Evolutionary conservation across 73 alveolate species (phyloP), one percentile per base, ranked within the genome.

Genomic region (Blepharisma japonicum): DNA sequence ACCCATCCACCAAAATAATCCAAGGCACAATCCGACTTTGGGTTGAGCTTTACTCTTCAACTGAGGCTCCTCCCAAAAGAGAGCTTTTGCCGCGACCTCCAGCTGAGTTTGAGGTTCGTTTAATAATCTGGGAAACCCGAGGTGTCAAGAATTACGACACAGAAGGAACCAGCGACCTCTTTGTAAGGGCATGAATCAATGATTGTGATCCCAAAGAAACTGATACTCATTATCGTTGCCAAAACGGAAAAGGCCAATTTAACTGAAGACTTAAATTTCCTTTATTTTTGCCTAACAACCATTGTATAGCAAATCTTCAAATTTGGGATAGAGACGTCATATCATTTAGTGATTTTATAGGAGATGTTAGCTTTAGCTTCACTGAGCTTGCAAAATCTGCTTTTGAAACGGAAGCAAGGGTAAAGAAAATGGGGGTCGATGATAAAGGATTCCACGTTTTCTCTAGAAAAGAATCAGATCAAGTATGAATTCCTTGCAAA

Each of bases 21-120:
- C 94, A 95, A 84, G 99, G 99, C 55, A 81, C 86, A 55, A 89
- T 97, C 55, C 83, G 88, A 56, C 71, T 90, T 68, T 97, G 98
- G 98, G 90, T 97, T 6, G 99, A 97, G 83, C 92, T 97, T 27
- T 82, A 86, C 53, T 93, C 94, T 55, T 53, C 86, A 7, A 61
- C 86, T 5, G 90, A 86, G 68, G 82, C 88, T 21, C 87, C 97
- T 6, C 27, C 68, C 27, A 50, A 68, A 9, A 79, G 47, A 46
- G 96, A 93, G 78, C 92, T 95, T 39, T 53, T 42, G 18, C 92
- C 91, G 21, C 93, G 91, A 81, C 99, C 99, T 8, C 81, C 87
- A 27, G 87, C 81, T 38, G 95, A 97, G 55, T 79, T 93, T 56
- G 98, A 93, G 78, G 92, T 90, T 18, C 87, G 99, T 78, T 83